Conservation (phyloP, 169 alveolate species). For the Fabrea salina region DNA sequence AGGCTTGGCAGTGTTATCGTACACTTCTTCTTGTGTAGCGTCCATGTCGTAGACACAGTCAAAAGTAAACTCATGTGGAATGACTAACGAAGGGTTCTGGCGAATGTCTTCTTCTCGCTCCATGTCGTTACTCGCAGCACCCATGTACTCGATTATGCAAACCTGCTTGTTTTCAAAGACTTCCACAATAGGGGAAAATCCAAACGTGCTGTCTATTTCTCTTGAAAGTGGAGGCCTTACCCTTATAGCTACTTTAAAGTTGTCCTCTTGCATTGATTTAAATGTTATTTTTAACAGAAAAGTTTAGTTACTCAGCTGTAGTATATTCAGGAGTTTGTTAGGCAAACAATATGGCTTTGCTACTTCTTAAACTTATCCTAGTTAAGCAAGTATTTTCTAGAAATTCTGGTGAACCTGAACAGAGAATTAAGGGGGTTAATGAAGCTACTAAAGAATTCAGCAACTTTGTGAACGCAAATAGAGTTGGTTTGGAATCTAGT, state of each 20-base stretch:
- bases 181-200: conserved; percentile 46
- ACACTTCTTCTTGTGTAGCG: conserved; percentile 76
- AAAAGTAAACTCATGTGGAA: conserved; percentile 70
- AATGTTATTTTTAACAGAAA: too few species aligned
- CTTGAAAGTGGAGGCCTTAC: conserved; percentile 85
- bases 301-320: too few species aligned
- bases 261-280: too few species aligned
- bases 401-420: too few species aligned
- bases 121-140: conserved; percentile 78
- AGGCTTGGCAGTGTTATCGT: conserved; percentile 81
- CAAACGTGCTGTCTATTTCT: conserved; percentile 57
- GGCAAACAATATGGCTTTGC: too few species aligned
- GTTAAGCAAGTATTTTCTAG: too few species aligned
- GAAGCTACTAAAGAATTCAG: too few species aligned
- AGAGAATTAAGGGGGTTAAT: too few species aligned
- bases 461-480: too few species aligned
- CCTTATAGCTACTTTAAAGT: conserved; percentile 77
- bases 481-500: too few species aligned
- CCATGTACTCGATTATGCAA: conserved; percentile 75
- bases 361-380: too few species aligned
- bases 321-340: too few species aligned
- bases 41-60: conserved; percentile 80
- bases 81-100: conserved; percentile 73
- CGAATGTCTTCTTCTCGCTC: conserved; percentile 72
- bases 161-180: conserved; percentile 70